Evolutionary conservation across 805 yeast species (phyloP), one percentile per base, ranked within the genome.

Genomic region (Cyberlindnera suaveolens): DNA sequence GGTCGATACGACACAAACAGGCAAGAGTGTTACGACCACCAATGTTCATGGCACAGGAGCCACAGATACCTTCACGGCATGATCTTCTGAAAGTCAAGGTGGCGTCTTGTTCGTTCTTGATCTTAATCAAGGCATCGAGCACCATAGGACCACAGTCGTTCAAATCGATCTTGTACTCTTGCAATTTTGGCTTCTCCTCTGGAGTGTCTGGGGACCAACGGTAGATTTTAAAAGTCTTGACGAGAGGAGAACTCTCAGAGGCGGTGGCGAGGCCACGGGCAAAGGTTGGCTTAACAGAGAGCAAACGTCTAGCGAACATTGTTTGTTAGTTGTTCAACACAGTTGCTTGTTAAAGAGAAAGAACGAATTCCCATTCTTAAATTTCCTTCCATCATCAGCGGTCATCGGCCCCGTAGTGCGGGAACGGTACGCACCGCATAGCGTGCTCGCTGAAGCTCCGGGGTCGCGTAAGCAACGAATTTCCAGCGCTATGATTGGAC

Each of bases 31-130:
- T 93, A 66, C 85, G 77, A 56, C 99, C 99, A 52, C 95, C 96
- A 66, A 93, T 93, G 75, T 93, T 93, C 99, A 93, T 93, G 55
- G 99, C 99, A 74, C 99, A 93, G 6, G 98, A 91, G 44, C 99
- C 99, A 74, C 99, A 93, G 54, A 93, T 93, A 60, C 99, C 99
- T 72, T 93, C 99, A 74, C 99, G 88, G 73, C 99, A 93, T 36
- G 97, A 89, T 70, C 99, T 83, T 74, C 99, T 83, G 70, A 93
- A 86, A 5, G 99, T 93, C 63, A 93, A 78, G 29, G 97, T 86
- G 38, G 97, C 68, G 66, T 93, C 99, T 68, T 88, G 95, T 70
- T 93, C 99, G 67, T 91, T 89, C 70, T 93, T 93, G 68, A 93
- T 89, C 70, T 90, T 90, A 53, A 93, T 67, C 47, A 93, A 68